Conservation (phyloP, 352 stramenopile genomes). For the Pythium dissimile region DNA sequence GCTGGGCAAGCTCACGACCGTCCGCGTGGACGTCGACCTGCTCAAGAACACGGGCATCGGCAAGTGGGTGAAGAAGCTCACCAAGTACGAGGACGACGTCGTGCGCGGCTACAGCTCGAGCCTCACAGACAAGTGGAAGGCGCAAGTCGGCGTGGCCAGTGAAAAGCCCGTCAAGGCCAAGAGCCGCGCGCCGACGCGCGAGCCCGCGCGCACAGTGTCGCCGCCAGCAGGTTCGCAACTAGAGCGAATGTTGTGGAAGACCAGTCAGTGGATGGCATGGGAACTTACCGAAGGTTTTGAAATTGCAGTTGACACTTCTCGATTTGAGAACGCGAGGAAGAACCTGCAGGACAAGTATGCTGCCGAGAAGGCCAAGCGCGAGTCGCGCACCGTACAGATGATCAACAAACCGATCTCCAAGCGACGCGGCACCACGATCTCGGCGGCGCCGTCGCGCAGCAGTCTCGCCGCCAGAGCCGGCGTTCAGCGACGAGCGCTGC, state of each 20-base stretch:
- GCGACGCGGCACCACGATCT: slow-evolving; percentile 57
- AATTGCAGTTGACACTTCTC: slow-evolving; percentile 35
- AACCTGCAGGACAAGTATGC: slow-evolving; percentile 76
- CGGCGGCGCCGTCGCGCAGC: slow-evolving; percentile 51
- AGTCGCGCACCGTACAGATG: slow-evolving; percentile 73
- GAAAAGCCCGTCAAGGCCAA: slow-evolving; percentile 13
- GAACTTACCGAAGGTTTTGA: background rate
- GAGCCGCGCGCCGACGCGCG: background rate
- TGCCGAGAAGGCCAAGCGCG: slow-evolving; percentile 59
- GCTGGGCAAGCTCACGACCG: slow-evolving; percentile 68
- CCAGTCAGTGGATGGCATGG: too few relatives aligned
- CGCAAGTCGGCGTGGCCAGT: slow-evolving; percentile 48
- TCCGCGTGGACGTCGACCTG: slow-evolving; percentile 73
- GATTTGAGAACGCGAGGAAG: slow-evolving; percentile 67
- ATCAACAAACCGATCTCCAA: slow-evolving; percentile 52
- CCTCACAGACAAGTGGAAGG: slow-evolving; percentile 85
- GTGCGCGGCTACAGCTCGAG: slow-evolving; percentile 74
- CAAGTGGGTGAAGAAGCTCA: slow-evolving; percentile 79
- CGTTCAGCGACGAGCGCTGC: background rate
- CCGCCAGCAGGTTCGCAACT: background rate
- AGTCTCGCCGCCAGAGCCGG: slow-evolving; percentile 25
- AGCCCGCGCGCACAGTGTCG: background rate
- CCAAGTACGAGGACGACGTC: slow-evolving; percentile 81
- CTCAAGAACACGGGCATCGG: slow-evolving; percentile 78
- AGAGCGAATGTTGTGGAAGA: slow-evolving; percentile 3